Evolutionary conservation across 805 yeast species (phyloP).

Genomic region (Metschnikowia cubensis): DNA sequence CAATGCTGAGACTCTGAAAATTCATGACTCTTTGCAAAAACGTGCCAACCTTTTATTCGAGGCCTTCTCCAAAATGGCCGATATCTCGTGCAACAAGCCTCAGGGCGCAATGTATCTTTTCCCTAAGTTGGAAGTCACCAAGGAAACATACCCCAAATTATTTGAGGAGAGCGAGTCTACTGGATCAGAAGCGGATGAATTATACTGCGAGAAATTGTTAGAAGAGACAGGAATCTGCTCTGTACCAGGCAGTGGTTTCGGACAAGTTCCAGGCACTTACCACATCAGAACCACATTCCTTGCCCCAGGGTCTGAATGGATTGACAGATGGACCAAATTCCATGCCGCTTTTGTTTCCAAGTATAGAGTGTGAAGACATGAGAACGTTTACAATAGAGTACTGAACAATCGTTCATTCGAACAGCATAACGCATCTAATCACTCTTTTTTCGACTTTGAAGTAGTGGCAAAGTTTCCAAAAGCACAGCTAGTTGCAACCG

Average conservation of each 20-base stretch:
- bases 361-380: constrained; percentile 29
- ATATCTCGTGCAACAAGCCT: constrained; percentile 82
- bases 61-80: constrained; percentile 75
- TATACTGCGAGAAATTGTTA: constrained; percentile 79
- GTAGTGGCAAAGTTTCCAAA: constrained; percentile 25
- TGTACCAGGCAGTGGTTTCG: constrained; percentile 97
- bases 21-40: constrained; percentile 56
- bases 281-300: constrained; percentile 95
- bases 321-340: constrained; percentile 70
- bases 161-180: constrained; percentile 53
- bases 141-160: constrained; percentile 46
- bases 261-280: constrained; percentile 83
- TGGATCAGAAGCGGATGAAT: constrained; percentile 72
- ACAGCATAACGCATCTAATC: neutral
- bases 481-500: constrained; percentile 25
- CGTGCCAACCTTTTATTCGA: constrained; percentile 64
- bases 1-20: constrained; percentile 54
- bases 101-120: constrained; percentile 97
- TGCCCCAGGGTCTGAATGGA: constrained; percentile 94
- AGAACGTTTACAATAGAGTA: neutral
- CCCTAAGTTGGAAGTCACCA: constrained; percentile 68
- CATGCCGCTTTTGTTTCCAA: constrained; percentile 66
- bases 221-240: constrained; percentile 93
- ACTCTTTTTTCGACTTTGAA: neutral
- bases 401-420: neutral